Conservation (phyloP, 192 early-diverging fungal species). For the Entomortierella beljakovae region DNA sequence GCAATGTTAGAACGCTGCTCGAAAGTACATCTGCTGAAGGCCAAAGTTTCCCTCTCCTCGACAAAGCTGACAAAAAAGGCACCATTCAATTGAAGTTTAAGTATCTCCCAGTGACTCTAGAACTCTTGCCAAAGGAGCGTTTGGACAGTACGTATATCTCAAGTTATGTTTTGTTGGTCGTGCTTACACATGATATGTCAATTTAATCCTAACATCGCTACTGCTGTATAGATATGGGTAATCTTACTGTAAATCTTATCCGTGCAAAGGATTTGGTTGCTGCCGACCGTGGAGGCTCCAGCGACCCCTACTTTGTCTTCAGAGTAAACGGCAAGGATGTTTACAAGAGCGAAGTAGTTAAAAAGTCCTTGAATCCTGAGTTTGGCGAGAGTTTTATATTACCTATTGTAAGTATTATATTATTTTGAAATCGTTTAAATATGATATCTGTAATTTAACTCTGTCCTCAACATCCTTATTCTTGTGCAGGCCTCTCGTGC, state of each 20-base stretch:
- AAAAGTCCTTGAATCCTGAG: slow-evolving; percentile 78
- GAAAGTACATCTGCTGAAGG: slow-evolving; percentile 20
- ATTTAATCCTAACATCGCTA: not conserved
- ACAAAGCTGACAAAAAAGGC: slow-evolving; percentile 25
- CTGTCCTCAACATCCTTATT: not conserved
- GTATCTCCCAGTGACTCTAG: slow-evolving; percentile 57
- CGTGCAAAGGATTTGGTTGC: slow-evolving; percentile 70
- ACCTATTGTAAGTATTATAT: slow-evolving; percentile 56
- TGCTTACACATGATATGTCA: too few relatives aligned
- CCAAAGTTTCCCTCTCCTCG: slow-evolving; percentile 18
- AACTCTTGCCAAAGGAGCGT: slow-evolving; percentile 61
- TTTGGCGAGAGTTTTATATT: slow-evolving; percentile 74
- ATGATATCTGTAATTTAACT: not conserved
- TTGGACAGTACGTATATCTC: slow-evolving; percentile 54
- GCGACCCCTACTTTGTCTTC: slow-evolving; percentile 80
- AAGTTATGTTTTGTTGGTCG: not conserved
- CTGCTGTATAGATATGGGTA: slow-evolving; percentile 66
- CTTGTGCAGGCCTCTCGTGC: slow-evolving; percentile 53
- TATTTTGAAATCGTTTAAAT: not conserved
- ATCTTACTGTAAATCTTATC: slow-evolving; percentile 67
- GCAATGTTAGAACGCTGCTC: slow-evolving; percentile 27
- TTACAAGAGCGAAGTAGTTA: slow-evolving; percentile 73
- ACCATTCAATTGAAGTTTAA: slow-evolving; percentile 57
- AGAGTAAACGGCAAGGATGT: slow-evolving; percentile 72
- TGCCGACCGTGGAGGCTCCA: slow-evolving; percentile 76